These are phyloP conservation scores for Ajuga chamaepitys DNA, from an alignment of 257 asterid species.

Conservation along the genomic window DNA sequence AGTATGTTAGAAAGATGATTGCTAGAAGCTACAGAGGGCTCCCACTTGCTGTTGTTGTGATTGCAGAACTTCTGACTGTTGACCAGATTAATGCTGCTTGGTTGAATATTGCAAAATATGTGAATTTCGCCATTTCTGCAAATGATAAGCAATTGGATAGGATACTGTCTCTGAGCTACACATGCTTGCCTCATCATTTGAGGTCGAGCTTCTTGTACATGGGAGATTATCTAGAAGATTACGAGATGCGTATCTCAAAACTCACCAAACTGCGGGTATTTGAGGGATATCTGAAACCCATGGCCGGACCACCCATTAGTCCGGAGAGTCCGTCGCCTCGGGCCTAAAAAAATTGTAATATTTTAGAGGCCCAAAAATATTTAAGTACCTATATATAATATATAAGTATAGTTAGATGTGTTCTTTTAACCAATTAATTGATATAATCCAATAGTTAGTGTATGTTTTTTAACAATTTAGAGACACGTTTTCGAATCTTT, in stretches of 20 bases:
- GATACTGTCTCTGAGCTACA: conserved; percentile 1
- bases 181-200: conserved; percentile 6
- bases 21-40: conserved; percentile 8
- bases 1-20: background rate
- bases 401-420: too few relatives aligned
- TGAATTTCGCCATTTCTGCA: background rate
- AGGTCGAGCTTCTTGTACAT: background rate
- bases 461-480: too few relatives aligned
- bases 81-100: background rate
- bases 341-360: too few relatives aligned
- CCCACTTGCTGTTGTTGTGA: conserved; percentile 11
- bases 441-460: too few relatives aligned
- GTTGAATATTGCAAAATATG: background rate
- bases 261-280: background rate
- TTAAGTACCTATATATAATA: too few relatives aligned
- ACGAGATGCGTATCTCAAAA: background rate
- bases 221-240: background rate
- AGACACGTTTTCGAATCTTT: too few relatives aligned
- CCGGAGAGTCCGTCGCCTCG: too few relatives aligned
- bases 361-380: too few relatives aligned
- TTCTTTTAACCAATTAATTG: too few relatives aligned
- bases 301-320: too few relatives aligned
- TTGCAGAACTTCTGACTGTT: background rate
- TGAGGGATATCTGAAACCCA: too few relatives aligned
- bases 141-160: background rate